Percentiles rank a stretch among this genome's conserved stretches.
Evolutionary conservation across 176 grass and related monocot genomes (phyloP).

Genomic region (Cenchrus fungigraminus): DNA sequence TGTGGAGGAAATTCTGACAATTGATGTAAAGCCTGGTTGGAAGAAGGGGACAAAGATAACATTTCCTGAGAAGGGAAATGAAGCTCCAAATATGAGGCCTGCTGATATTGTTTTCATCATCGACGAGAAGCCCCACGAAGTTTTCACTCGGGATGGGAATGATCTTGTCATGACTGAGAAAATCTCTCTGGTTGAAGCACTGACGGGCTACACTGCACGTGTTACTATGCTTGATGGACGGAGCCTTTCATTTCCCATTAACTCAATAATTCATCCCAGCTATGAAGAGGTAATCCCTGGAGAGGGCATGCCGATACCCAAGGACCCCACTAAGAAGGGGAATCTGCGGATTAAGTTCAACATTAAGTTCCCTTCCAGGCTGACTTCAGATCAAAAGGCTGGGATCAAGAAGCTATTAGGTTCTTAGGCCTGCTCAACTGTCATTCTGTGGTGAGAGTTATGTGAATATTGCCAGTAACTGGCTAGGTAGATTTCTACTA

Average conservation of each 20-base stretch:
- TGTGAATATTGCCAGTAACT: constrained; percentile 52
- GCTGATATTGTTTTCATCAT: constrained; percentile 93
- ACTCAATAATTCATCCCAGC: constrained; percentile 64
- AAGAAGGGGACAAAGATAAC: constrained; percentile 92
- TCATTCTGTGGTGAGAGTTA: constrained; percentile 28
- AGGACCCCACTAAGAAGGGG: constrained; percentile 64
- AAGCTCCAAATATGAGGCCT: constrained; percentile 63
- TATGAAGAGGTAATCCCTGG: constrained; percentile 74
- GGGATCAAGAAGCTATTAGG: constrained; percentile 74
- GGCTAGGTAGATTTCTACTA: constrained; percentile 46
- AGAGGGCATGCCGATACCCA: constrained; percentile 82
- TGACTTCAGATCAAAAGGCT: constrained; percentile 72
- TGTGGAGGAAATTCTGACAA: constrained; percentile 72
- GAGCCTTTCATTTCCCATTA: constrained; percentile 57
- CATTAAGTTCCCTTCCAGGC: constrained; percentile 77
- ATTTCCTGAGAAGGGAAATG: constrained; percentile 77
- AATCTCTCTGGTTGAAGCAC: constrained; percentile 76
- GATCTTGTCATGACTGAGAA: constrained; percentile 81
- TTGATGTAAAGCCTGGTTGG: constrained; percentile 85
- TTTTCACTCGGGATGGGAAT: constrained; percentile 83
- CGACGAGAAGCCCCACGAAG: constrained; percentile 80
- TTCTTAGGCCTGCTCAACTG: constrained; percentile 27
- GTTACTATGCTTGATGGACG: constrained; percentile 67
- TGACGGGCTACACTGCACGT: constrained; percentile 64
- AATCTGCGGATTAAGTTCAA: constrained; percentile 83